Evolutionary conservation across 2,329 filamentous ascomycete species (phyloP), one percentile per base, ranked within the genome.

Genomic region (Mycosphaerella sp.): DNA sequence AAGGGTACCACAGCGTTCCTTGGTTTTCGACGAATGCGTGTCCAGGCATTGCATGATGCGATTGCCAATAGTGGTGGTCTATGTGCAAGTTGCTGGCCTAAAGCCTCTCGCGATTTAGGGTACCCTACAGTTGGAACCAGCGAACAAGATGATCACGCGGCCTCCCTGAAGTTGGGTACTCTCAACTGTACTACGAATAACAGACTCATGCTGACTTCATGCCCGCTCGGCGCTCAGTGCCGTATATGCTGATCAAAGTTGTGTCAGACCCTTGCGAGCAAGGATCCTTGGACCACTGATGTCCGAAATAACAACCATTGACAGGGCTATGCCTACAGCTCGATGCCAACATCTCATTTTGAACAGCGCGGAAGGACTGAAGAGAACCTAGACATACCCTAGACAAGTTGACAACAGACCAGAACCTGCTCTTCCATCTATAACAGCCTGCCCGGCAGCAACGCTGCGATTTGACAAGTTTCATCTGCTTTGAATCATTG

Each of bases 321-420:
- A 49, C 39, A 43, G 23, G 47, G 39, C 42, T 17, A 49, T 49
- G 47, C 47, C 26, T n/a, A 41, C 38, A 43, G n/a, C 11, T 34
- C 6, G 23, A 42, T 42, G 47, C 23, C 47, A 49, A 32, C 46
- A 38, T 6, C 12, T 21, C 11, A 21, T 29, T 26, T 26, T 21
- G 11, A 29, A 29, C 26, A 4, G 26, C 5, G 26, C 3, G 26
- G 26, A 29, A 29, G 26, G 42, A 44, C 10, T 26, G 11, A 2
- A 44, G 17, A 17, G 3, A n/a, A 29, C 17, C 11, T 31, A 21
- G 21, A 21, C 21, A 21, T 21, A 3, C 21, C 21, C 21, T 21
- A 21, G 21, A 6, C 26, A 21, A 44, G 3, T 29, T 8, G 17
- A 38, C 42, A 31, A 29, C 42, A 44, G 42, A 44, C 29, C 42